Evolutionary conservation across 2,329 filamentous ascomycete species (phyloP).

Genomic region (Penicillium sp.): DNA sequence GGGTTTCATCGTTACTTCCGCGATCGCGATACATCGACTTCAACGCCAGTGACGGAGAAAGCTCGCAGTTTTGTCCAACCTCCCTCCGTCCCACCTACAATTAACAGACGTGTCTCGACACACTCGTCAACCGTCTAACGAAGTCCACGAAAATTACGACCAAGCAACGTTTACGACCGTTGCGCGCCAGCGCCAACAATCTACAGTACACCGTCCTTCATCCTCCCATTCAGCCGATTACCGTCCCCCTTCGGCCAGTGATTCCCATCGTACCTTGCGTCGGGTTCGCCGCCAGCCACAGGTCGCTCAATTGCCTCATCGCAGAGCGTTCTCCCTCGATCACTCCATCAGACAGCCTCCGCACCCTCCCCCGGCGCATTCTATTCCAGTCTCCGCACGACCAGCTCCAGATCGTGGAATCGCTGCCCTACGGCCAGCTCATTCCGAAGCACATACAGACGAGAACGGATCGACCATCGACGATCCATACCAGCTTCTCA

Average conservation of each 20-base stretch:
- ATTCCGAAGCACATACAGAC: constrained; percentile 36
- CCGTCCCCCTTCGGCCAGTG: constrained; percentile 54
- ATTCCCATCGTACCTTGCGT: constrained; percentile 53
- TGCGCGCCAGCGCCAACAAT: constrained; percentile 50
- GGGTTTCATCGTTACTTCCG: background rate
- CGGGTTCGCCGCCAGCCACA: constrained; percentile 53
- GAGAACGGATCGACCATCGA: constrained; percentile 34
- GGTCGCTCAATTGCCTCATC: constrained; percentile 41
- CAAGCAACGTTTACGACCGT: constrained; percentile 45
- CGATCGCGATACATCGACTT: constrained; percentile 17
- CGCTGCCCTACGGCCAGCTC: constrained; percentile 28
- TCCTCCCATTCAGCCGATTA: constrained; percentile 46
- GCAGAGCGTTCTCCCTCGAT: constrained; percentile 48
- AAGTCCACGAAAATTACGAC: constrained; percentile 56
- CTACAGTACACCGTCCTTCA: constrained; percentile 39
- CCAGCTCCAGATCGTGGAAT: constrained; percentile 20
- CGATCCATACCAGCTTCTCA: constrained; percentile 28
- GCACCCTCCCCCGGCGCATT: constrained; percentile 26
- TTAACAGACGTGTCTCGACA: constrained; percentile 46
- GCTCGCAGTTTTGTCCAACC: constrained; percentile 38
- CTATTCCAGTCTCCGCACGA: constrained; percentile 28
- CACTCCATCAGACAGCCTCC: constrained; percentile 34
- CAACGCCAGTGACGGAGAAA: constrained; percentile 17
- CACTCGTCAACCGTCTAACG: constrained; percentile 47
- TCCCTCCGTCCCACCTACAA: constrained; percentile 23